A percentile compares a stretch with the other conserved stretches of the same genome.
Conservation (phyloP, 495 filamentous ascomycete genomes). For the Aspergillus bertholletiae region DNA sequence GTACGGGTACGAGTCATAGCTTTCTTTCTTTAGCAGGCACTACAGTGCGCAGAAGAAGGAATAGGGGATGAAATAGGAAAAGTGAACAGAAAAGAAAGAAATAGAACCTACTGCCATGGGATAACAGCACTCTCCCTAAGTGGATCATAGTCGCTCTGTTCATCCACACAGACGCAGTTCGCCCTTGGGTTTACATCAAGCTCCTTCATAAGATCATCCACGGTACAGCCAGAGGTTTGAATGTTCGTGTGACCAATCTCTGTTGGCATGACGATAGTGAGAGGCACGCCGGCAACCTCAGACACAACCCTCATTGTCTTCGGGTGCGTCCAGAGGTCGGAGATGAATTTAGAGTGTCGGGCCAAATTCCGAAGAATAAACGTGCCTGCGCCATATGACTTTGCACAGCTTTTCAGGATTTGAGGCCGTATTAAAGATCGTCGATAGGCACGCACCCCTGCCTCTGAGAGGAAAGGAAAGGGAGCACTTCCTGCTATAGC, state of each 20-base stretch:
- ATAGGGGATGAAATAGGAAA: too few relatives aligned
- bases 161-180: slow-evolving; percentile 3
- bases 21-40: not conserved
- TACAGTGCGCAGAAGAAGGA: too few relatives aligned
- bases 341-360: slow-evolving; percentile 26
- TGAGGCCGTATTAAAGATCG: slow-evolving; percentile 15
- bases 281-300: slow-evolving; percentile 21
- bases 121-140: slow-evolving; percentile 8
- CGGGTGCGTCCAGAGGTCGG: slow-evolving; percentile 27
- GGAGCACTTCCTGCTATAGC: slow-evolving; percentile 20
- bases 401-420: slow-evolving; percentile 16
- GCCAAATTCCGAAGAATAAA: slow-evolving; percentile 27
- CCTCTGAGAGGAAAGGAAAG: slow-evolving; percentile 15
- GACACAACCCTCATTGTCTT: slow-evolving; percentile 25
- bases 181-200: slow-evolving; percentile 21
- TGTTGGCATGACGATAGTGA: slow-evolving; percentile 26
- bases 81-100: not conserved
- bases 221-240: slow-evolving; percentile 17
- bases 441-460: slow-evolving; percentile 22
- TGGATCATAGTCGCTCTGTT: slow-evolving; percentile 16
- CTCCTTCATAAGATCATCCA: slow-evolving; percentile 17
- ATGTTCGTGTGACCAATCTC: slow-evolving; percentile 36
- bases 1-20: slow-evolving; percentile 32
- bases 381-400: slow-evolving; percentile 15
- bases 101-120: not conserved